Conservation (phyloP, 495 filamentous ascomycete species). For the Trichoderma erinaceum region DNA sequence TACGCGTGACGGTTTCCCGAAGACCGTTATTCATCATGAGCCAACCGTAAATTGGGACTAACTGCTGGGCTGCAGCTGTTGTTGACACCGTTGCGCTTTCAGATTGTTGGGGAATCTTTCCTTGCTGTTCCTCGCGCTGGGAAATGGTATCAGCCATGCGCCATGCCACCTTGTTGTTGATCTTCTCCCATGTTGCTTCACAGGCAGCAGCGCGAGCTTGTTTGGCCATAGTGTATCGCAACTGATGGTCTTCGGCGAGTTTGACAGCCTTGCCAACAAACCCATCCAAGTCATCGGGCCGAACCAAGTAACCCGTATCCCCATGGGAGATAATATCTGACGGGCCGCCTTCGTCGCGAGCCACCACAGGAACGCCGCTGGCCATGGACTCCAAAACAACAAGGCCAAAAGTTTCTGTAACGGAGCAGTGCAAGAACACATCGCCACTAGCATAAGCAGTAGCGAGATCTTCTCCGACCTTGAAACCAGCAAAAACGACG, state of each 20-base stretch:
- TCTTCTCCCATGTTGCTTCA: conserved; percentile 58
- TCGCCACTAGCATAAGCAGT: conserved; percentile 54
- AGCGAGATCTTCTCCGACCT: conserved; percentile 47
- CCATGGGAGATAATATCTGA: conserved; percentile 54
- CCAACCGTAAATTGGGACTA: conserved; percentile 24
- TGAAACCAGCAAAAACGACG: conserved; percentile 54
- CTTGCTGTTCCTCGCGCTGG: conserved; percentile 25
- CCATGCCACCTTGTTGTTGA: conserved; percentile 55
- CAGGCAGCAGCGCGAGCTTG: conserved; percentile 46
- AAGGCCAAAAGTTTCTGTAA: conserved; percentile 61
- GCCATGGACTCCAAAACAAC: conserved; percentile 63
- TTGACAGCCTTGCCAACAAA: conserved; percentile 44
- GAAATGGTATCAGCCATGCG: conserved; percentile 48
- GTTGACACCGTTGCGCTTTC: no score
- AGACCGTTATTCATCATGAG: conserved; percentile 20
- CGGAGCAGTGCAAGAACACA: conserved; percentile 58
- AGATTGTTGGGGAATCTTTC: neutral
- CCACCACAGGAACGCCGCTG: conserved; percentile 57
- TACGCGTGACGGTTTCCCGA: conserved; percentile 17
- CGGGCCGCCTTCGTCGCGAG: conserved; percentile 57
- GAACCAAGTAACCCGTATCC: conserved; percentile 51
- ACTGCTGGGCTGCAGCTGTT: conserved; percentile 14
- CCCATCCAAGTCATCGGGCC: conserved; percentile 45
- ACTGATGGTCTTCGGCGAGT: conserved; percentile 32
- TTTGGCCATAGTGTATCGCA: conserved; percentile 33